These are phyloP conservation scores for Mrakia hoshinonis DNA, from an alignment of 768 basidiomycete genomes.

Conservation along the genomic window DNA sequence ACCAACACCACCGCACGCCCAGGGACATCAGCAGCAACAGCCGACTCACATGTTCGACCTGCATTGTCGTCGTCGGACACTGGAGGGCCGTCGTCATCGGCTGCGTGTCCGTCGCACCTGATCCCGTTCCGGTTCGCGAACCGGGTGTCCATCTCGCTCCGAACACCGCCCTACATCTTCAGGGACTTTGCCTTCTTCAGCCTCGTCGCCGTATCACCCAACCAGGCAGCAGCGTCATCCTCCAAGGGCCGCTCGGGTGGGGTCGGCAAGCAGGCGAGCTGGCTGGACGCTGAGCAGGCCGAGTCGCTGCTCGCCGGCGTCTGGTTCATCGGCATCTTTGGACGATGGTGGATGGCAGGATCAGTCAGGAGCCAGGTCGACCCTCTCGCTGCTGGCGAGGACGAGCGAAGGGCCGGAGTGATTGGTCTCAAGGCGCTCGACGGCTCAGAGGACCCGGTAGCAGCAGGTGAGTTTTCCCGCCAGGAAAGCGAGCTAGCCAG, in stretches of 20 bases:
- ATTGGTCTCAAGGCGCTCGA: constrained; percentile 65
- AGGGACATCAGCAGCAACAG: constrained; percentile 26
- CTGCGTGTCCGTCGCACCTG: constrained; percentile 32
- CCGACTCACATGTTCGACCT: constrained; percentile 24
- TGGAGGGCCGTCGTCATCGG: constrained; percentile 21
- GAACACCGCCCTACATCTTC: constrained; percentile 82
- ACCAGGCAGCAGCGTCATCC: constrained; percentile 41
- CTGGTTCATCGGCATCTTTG: constrained; percentile 86
- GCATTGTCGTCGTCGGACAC: neutral
- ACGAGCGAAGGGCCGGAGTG: constrained; percentile 46
- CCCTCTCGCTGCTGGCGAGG: constrained; percentile 40
- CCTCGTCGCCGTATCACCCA: constrained; percentile 65
- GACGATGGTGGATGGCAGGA: constrained; percentile 82
- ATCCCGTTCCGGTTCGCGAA: constrained; percentile 64
- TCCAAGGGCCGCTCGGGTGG: neutral
- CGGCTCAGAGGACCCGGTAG: constrained; percentile 7
- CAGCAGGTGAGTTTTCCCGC: constrained; percentile 14
- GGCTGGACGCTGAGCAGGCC: constrained; percentile 15
- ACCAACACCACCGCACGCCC: constrained; percentile 14
- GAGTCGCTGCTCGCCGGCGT: constrained; percentile 47
- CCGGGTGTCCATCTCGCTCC: constrained; percentile 81
- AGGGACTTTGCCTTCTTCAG: constrained; percentile 80
- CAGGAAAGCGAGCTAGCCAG: neutral
- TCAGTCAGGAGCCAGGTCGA: constrained; percentile 48
- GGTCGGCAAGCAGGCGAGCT: neutral